Evolutionary conservation across 2,329 filamentous ascomycete genomes (phyloP), one percentile per base, ranked within the genome.

Genomic region (Botrytis paeoniae): DNA sequence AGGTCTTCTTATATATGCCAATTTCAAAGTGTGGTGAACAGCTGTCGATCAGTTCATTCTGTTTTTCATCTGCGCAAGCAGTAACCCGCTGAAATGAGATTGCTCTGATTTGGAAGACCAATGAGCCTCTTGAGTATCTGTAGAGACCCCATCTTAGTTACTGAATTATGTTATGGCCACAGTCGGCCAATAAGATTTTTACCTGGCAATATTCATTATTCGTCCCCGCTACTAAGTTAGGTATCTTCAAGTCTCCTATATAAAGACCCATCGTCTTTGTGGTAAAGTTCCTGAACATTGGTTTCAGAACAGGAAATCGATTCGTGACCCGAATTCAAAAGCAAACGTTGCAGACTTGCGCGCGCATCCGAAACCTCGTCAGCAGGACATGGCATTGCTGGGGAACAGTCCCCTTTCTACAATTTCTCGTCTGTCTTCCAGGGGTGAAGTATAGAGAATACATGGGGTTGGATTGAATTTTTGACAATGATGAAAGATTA

Each of bases 1-100:
- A 1, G 1, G 0, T 37, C 37, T n/a, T 9, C 14, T 0, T 4
- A n/a, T 6, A n/a, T 61, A 4, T 61, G 37, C 12, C 12, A 9
- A n/a, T 37, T 9, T 62, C 22, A 37, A 22, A 35, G 6, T 39
- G 22, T 25, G 35, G 12, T 39, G 12, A 39, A 39, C 12, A 39
- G 14, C 35, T 39, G 1, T 4, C 0, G 12, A 2, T 61, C 35
- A 1, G 20, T n/a, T 18, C 3, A 37, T 1, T 25, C 6, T 8
- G 4, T 37, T 39, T 1, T 16, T 7, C 35, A 4, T 16, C 5
- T 4, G 32, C 29, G 22, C 4, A 37, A 54, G 1, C 9, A 8
- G 1, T 16, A 25, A 3, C 14, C 16, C 0, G 3, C 10, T 25
- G 10, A 61, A 37, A 25, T 32, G 9, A 18, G 7, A 60, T 18